Base-by-base conservation (phyloP, 805 yeast genomes). In the Jamesozyma hellenica region DNA sequence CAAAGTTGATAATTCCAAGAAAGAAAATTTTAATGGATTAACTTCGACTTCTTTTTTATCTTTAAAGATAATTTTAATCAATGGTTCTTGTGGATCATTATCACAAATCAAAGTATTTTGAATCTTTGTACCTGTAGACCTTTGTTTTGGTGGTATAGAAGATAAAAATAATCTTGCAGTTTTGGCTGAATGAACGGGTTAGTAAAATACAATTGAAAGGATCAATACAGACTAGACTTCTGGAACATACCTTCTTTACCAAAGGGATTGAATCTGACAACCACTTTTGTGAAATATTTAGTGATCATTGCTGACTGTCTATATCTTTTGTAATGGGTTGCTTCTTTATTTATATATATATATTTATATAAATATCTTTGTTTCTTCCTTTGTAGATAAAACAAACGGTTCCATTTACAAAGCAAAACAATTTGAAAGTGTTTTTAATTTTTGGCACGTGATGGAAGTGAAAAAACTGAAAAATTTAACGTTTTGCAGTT, bases 111-210 rank as follows among this genome's bases (percentile, higher is more conserved):
- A 71, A 53, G 80, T 78, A 50, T 73, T 74, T 46, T 79, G 77
- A 2, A 88, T 65, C 32, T 55, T 51, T n/a, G 68, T 59, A 40
- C 88, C 77, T 8, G 70, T 56, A 31, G 72, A 67, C 51, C 81
- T 79, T 51, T 78, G 67, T 25, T 77, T 66, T 6, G 92, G 86
- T 10, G 96, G 96, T 32, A 88, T 74, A 39, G 84, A 72, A 10
- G 92, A 71, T 34, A 88, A 70, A 51, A 88, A 79, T 8, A 82
- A 66, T 51, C 97, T 75, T 4, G 94, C 87, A 6, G 82, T 68
- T 60, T 80, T 82, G 33, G 87, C 92, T 65, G 31, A 28, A 30
- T 14, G 17, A 30, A 30, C 17, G 17, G 30, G n/a, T 30, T 30
- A 30, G 32, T 15, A 16, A 14, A 30, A 30, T 5, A 16, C 12